Conservation (phyloP, 495 filamentous ascomycete genomes). For the Tuber microsphaerosporum region DNA sequence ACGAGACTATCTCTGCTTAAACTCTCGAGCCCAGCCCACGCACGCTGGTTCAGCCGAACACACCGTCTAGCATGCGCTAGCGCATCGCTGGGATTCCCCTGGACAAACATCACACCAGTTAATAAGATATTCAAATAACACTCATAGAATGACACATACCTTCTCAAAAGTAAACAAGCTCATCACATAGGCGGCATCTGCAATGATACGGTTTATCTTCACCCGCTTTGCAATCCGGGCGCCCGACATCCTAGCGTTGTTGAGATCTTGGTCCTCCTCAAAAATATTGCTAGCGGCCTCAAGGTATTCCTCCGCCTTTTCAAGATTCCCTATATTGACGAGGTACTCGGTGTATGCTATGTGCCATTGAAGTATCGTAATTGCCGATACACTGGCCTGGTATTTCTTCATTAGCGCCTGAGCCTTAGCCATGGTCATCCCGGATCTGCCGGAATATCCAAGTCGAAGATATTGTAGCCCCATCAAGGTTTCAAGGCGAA, state of each 20-base stretch:
- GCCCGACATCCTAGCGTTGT: constrained; percentile 33
- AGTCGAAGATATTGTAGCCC: constrained; percentile 67
- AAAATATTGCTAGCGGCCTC: constrained; percentile 19
- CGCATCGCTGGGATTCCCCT: constrained; percentile 40
- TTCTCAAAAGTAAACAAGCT: constrained; percentile 40
- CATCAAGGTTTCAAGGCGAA: constrained; percentile 55
- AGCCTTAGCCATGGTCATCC: constrained; percentile 56
- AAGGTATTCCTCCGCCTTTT: constrained; percentile 49
- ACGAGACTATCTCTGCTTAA: constrained; percentile 34
- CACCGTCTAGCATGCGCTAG: constrained; percentile 39
- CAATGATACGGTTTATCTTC: constrained; percentile 41
- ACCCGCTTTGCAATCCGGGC: constrained; percentile 28
- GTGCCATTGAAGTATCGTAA: constrained; percentile 53
- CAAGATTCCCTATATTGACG: constrained; percentile 57
- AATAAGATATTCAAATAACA: constrained; percentile 14
- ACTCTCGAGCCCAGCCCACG: constrained; percentile 43
- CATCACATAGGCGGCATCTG: constrained; percentile 49
- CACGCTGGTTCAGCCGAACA: constrained; percentile 35
- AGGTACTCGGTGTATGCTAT: constrained; percentile 69
- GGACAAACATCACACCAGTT: constrained; percentile 12
- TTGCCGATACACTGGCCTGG: constrained; percentile 37
- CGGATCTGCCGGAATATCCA: constrained; percentile 70
- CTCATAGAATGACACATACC: constrained; percentile 26
- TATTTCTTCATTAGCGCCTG: constrained; percentile 47
- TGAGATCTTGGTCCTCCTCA: constrained; percentile 38